phyloP scores from a whole-genome alignment of 371 early-diverging fungal genomes.

The Lichtheimia hyalospora region DNA sequence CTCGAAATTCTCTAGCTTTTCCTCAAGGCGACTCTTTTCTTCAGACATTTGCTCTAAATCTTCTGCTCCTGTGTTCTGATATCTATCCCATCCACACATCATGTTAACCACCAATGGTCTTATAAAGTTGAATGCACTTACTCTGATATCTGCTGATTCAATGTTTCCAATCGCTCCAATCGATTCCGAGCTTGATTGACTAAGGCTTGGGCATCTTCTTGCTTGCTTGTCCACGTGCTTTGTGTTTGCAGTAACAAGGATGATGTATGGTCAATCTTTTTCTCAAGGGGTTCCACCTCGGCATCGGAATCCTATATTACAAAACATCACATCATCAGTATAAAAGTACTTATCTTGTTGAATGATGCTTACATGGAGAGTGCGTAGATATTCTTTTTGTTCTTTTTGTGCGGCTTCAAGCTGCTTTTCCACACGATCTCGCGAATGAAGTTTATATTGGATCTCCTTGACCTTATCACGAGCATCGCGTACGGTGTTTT shows the following conservation, averaged over 20 bases:
- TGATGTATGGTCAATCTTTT: constrained; percentile 22
- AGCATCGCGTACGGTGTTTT: constrained; percentile 48
- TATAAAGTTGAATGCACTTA: constrained; percentile 7
- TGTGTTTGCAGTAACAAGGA: constrained; percentile 29
- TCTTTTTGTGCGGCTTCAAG: constrained; percentile 22
- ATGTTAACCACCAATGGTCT: neutral
- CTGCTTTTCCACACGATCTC: constrained; percentile 31
- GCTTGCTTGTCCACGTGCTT: constrained; percentile 24
- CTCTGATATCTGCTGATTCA: constrained; percentile 38
- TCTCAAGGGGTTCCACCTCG: constrained; percentile 21
- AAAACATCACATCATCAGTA: neutral
- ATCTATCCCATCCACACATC: constrained; percentile 8
- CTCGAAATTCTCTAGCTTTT: constrained; percentile 12
- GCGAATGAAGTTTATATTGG: constrained; percentile 24
- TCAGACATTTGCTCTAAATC: constrained; percentile 13
- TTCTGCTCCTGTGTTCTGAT: constrained; percentile 7
- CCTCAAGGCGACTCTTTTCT: constrained; percentile 27
- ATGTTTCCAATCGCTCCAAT: constrained; percentile 40
- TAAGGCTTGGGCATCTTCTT: constrained; percentile 25
- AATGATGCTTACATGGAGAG: neutral
- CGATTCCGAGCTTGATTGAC: constrained; percentile 34
- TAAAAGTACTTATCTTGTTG: neutral
- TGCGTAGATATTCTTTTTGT: constrained; percentile 18
- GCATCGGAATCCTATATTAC: constrained; percentile 16
- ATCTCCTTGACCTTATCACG: constrained; percentile 38